phyloP scores from a whole-genome alignment of 441 rosid species.

The Erodium moschatum region DNA sequence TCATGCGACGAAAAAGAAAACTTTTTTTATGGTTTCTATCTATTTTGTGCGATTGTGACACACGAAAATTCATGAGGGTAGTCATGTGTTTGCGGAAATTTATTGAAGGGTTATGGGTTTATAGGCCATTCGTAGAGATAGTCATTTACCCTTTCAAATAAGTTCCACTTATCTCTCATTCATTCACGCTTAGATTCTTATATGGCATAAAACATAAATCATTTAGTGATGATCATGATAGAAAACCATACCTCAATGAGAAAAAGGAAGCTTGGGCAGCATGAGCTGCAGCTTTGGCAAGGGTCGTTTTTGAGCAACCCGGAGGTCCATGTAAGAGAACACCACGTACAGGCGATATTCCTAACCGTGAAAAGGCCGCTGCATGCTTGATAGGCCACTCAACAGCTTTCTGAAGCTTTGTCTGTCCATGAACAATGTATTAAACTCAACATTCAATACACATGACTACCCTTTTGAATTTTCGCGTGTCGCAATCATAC shows the following conservation, averaged over 20 bases:
- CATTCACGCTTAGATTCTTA: not conserved
- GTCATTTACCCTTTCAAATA: too few species aligned
- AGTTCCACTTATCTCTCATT: too few species aligned
- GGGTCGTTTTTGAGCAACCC: conserved; percentile 94
- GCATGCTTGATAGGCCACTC: conserved; percentile 93
- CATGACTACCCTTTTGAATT: too few species aligned
- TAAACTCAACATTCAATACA: conserved; percentile 7
- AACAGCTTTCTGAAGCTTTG: conserved; percentile 73
- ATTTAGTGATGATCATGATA: not conserved
- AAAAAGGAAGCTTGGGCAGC: conserved; percentile 91
- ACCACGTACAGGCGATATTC: conserved; percentile 78
- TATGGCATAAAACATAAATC: not conserved
- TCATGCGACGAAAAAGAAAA: too few species aligned
- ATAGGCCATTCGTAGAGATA: too few species aligned
- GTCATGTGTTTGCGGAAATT: too few species aligned
- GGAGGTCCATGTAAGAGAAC: conserved; percentile 93
- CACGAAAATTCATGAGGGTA: too few species aligned
- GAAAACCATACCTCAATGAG: conserved; percentile 56
- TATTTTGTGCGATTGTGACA: too few species aligned
- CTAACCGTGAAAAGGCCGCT: conserved; percentile 56
- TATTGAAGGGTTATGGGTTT: too few species aligned
- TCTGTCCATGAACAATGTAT: conserved; percentile 36
- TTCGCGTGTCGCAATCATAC: too few species aligned
- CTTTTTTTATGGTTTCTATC: too few species aligned
- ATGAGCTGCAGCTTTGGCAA: conserved; percentile 89